phyloP scores from a whole-genome alignment of 108 stramenopile genomes.

The Parietichytrium sp. region DNA sequence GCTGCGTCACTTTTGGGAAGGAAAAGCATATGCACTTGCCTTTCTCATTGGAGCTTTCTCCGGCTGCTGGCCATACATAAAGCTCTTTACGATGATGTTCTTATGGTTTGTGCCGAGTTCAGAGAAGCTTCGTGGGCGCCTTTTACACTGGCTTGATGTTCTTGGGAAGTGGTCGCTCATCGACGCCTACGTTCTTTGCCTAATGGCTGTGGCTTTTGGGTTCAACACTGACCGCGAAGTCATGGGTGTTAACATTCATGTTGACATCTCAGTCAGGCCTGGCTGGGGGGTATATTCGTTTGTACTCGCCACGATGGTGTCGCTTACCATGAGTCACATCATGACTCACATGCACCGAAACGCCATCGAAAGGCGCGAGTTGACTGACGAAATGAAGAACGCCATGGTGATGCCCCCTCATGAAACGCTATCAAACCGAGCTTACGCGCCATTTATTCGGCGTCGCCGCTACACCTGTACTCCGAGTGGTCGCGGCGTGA shows the following conservation, averaged over 20 bases:
- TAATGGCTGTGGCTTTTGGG: constrained; percentile 89
- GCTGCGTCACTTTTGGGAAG: constrained; percentile 71
- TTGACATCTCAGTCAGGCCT: constrained; percentile 40
- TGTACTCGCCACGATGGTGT: constrained; percentile 76
- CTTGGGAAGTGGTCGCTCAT: constrained; percentile 85
- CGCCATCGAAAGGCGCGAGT: background rate
- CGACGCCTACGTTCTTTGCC: constrained; percentile 79
- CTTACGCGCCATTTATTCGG: background rate
- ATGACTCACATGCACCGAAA: constrained; percentile 15
- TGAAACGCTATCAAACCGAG: background rate
- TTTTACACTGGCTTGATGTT: constrained; percentile 72
- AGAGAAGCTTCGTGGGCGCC: constrained; percentile 58
- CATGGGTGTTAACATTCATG: background rate
- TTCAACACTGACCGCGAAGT: constrained; percentile 68
- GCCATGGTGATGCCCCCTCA: background rate
- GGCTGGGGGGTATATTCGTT: constrained; percentile 78
- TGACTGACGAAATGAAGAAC: background rate
- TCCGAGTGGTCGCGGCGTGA: background rate
- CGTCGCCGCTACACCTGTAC: background rate
- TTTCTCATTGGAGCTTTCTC: constrained; percentile 77
- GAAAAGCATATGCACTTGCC: constrained; percentile 77
- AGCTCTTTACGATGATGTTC: constrained; percentile 72
- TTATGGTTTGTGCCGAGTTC: constrained; percentile 65
- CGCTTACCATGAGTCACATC: constrained; percentile 72
- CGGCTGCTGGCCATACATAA: constrained; percentile 87